Evolutionary conservation across 805 yeast genomes (phyloP).

Genomic region (Nakazawaea wyomingensis): DNA sequence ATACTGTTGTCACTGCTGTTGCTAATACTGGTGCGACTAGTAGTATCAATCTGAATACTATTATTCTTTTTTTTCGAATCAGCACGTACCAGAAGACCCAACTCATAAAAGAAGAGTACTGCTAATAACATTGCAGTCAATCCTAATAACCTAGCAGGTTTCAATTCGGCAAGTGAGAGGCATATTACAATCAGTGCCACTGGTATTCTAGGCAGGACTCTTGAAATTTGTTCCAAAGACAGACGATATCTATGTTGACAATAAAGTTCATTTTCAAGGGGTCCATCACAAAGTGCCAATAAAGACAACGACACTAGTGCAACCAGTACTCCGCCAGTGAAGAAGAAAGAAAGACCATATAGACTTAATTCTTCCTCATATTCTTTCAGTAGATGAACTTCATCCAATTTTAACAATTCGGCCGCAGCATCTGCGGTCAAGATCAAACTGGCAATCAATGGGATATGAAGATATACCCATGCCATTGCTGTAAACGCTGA

Average conservation of each 20-base stretch:
- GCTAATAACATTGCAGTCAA: conserved; percentile 31
- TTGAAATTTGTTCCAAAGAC: conserved; percentile 24
- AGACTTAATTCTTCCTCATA: conserved; percentile 29
- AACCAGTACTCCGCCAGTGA: conserved; percentile 48
- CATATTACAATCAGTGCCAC: conserved; percentile 34
- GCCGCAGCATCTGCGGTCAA: conserved; percentile 58
- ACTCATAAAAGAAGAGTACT: conserved; percentile 33
- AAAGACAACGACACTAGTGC: conserved; percentile 33
- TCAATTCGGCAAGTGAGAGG: conserved; percentile 38
- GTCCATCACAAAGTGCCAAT: conserved; percentile 40
- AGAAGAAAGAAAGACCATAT: conserved; percentile 41
- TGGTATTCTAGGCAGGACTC: conserved; percentile 38
- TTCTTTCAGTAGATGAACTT: conserved; percentile 9
- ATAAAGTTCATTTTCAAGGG: conserved; percentile 31
- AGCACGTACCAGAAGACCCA: not conserved
- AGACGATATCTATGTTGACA: conserved; percentile 24
- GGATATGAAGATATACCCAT: conserved; percentile 46
- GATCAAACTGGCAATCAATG: conserved; percentile 45
- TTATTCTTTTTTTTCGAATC: not conserved
- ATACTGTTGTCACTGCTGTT: too few relatives aligned
- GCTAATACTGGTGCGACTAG: not conserved
- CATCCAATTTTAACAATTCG: conserved; percentile 33
- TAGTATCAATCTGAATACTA: not conserved
- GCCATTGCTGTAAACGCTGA: conserved; percentile 37
- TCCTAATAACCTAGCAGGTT: conserved; percentile 37